Conservation (phyloP, 2,329 filamentous ascomycete species). For the Scopulariopsis brevicaulis region DNA sequence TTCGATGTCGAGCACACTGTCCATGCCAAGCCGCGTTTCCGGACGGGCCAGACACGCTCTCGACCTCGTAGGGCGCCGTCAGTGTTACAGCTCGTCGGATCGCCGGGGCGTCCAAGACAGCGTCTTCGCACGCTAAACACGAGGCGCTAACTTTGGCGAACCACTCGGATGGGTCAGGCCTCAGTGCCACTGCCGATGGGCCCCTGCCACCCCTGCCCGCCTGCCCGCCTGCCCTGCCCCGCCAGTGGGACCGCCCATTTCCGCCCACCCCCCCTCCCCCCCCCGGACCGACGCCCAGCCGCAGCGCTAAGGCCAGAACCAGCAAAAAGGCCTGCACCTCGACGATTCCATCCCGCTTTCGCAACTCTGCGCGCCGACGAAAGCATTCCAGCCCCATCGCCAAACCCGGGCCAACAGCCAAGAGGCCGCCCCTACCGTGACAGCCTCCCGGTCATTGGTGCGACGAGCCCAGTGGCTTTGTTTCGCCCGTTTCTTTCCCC, state of each 20-base stretch:
- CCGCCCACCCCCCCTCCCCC: not conserved
- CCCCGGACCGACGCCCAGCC: not conserved
- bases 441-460: not conserved
- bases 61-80: not conserved
- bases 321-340: not conserved
- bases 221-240: not conserved
- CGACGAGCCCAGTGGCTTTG: not conserved
- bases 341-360: not conserved
- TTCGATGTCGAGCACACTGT: too few relatives aligned
- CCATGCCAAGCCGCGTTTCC: too few relatives aligned
- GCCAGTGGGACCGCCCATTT: too few relatives aligned
- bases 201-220: not conserved
- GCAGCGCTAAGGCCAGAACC: not conserved
- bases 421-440: not conserved
- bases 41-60: not conserved
- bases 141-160: not conserved
- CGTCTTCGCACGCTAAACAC: not conserved
- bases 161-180: not conserved
- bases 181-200: not conserved
- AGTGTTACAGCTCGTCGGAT: not conserved
- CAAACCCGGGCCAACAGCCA: not conserved
- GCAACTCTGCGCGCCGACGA: not conserved
- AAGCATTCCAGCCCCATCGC: not conserved
- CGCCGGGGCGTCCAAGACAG: not conserved
- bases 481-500: not conserved